phyloP scores from a whole-genome alignment of 805 yeast genomes.

The Ogataea polymorpha region DNA sequence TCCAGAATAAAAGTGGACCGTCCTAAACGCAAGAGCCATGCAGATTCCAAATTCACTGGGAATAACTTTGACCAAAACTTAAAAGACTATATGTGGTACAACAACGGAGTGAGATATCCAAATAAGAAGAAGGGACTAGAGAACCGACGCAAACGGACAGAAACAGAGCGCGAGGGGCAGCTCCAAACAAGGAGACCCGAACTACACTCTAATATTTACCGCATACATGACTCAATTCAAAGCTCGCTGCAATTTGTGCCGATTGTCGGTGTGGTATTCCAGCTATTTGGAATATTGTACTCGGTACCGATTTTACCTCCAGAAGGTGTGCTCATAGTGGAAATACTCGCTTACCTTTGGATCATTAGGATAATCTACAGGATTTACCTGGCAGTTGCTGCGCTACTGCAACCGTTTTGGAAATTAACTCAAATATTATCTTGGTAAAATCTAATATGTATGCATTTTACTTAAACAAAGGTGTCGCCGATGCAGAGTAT shows the following conservation, averaged over 20 bases:
- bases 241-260: slow-evolving; percentile 13
- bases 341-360: slow-evolving; percentile 8
- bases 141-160: slow-evolving; percentile 4
- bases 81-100: slow-evolving; percentile 20
- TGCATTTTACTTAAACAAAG: slow-evolving; percentile 6
- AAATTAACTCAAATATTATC: slow-evolving; percentile 1
- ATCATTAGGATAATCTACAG: slow-evolving; percentile 9
- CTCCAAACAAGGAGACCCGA: slow-evolving; percentile 1
- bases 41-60: slow-evolving; percentile 6
- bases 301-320: slow-evolving; percentile 7
- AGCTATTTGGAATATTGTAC: slow-evolving; percentile 12
- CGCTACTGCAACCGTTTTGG: slow-evolving; percentile 3
- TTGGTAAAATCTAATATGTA: slow-evolving; percentile 5
- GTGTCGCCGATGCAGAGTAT: slow-evolving; percentile 2
- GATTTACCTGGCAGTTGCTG: slow-evolving; percentile 2
- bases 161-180: background rate
- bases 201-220: slow-evolving; percentile 4
- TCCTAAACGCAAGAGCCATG: background rate
- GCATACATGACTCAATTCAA: slow-evolving; percentile 16
- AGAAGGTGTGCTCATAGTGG: slow-evolving; percentile 11
- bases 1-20: slow-evolving; percentile 1
- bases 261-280: slow-evolving; percentile 14
- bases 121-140: slow-evolving; percentile 14
- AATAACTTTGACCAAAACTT: slow-evolving; percentile 11
- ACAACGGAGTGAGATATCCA: slow-evolving; percentile 20